These are phyloP conservation scores for Epichloe coenophiala DNA, from an alignment of 2,329 filamentous ascomycete species.

Conservation along the genomic window DNA sequence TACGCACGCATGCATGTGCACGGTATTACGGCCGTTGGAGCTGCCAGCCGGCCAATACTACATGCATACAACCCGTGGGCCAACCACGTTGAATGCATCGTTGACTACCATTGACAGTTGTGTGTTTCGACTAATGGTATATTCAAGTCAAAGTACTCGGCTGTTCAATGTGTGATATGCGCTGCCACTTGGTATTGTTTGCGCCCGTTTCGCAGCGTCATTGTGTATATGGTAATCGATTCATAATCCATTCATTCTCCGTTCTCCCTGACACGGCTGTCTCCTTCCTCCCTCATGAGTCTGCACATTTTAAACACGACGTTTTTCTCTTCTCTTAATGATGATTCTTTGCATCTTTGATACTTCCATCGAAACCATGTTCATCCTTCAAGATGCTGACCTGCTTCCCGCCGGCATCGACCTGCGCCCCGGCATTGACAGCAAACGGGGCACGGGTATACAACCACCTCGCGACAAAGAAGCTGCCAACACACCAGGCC, in stretches of 20 bases:
- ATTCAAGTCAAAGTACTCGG: neutral
- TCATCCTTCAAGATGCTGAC: conserved; percentile 11
- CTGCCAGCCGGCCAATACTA: no score
- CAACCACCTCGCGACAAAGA: conserved; percentile 32
- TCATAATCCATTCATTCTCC: neutral
- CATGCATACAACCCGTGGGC: no score
- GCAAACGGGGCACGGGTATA: conserved; percentile 24
- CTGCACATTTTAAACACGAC: no score
- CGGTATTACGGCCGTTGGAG: neutral
- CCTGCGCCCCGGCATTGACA: conserved; percentile 8
- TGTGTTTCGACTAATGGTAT: neutral
- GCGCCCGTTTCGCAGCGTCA: neutral
- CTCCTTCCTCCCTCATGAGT: no score
- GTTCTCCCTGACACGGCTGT: neutral
- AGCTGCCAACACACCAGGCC: conserved; percentile 51
- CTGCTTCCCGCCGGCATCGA: conserved; percentile 10
- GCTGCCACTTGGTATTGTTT: neutral
- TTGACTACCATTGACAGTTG: neutral
- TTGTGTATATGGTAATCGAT: no score
- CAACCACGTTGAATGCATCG: neutral
- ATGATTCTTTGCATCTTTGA: neutral
- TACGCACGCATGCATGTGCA: neutral
- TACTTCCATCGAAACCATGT: conserved; percentile 10
- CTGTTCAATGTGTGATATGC: neutral
- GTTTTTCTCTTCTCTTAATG: neutral